These are phyloP conservation scores for Pseudogymnoascus sp. DNA, from an alignment of 2,329 filamentous ascomycete genomes.

Conservation along the genomic window DNA sequence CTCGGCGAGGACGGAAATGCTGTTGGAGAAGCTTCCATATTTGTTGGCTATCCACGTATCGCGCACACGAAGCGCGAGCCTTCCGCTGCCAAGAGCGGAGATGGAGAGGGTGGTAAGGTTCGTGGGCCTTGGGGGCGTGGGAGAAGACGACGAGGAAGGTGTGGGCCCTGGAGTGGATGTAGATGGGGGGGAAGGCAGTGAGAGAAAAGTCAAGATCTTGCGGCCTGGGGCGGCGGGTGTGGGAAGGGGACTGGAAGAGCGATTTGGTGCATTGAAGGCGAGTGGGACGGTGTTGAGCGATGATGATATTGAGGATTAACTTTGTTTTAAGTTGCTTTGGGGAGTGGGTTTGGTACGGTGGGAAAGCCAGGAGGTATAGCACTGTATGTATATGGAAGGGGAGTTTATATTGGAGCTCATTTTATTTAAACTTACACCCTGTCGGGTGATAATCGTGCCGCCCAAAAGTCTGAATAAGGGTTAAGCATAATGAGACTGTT, in stretches of 20 bases:
- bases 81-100: conserved; percentile 34
- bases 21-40: conserved; percentile 84
- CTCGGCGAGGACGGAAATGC: conserved; percentile 62
- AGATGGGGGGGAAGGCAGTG: conserved; percentile 39
- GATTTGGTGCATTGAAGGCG: conserved; percentile 24
- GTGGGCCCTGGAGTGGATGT: conserved; percentile 30
- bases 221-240: conserved; percentile 17
- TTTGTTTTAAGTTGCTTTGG: not conserved
- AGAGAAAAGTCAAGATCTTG: conserved; percentile 19
- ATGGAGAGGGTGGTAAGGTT: conserved; percentile 32
- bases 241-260: conserved; percentile 15
- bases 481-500: not conserved
- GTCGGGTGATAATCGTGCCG: not conserved
- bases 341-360: not conserved
- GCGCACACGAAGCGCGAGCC: conserved; percentile 25
- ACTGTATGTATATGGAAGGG: not conserved
- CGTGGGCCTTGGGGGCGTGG: conserved; percentile 32
- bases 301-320: conserved; percentile 70
- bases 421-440: not conserved
- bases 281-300: conserved; percentile 68
- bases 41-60: conserved; percentile 54
- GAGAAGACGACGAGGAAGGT: conserved; percentile 39
- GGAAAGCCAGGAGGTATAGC: not conserved
- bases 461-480: not conserved
- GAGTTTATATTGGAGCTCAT: not conserved